Base-by-base conservation (phyloP, 73 alveolate species). In the Symbiodinium natans region DNA sequence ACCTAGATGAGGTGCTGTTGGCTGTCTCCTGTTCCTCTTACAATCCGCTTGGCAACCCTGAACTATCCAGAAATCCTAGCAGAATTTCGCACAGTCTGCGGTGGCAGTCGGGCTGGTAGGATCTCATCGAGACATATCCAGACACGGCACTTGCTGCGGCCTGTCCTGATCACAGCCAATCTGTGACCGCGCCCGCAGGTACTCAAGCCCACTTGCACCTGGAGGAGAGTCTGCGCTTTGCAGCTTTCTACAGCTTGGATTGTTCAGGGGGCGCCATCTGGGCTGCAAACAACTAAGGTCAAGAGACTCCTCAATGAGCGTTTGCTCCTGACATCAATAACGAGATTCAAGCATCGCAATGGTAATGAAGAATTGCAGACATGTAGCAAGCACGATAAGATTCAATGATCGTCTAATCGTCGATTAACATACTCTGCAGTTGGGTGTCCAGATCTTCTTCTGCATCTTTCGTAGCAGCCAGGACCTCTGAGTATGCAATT, bases 151-250 rank as follows among this genome's bases (percentile, higher is more conserved):
- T n/a, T n/a, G n/a, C n/a, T n/a, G 59, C 43, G 19, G 11, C 13
- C 29, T 86, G 38, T 75, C 98, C 98, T 92, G 98, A 77, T 92
- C 98, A 88, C 83, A 33, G 48, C 98, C 98, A 23, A 92, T 92
- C 92, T 92, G 98, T 19, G 98, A 73, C 33, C 98, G 82, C 2
- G 98, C 98, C n/a, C 98, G 98, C 33, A 92, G 83, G 92, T 92
- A 92, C 41, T 73, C 98, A n/a, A 92, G 40, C 19, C 98, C 98
- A 41, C 98, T 92, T 23, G 98, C 89, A 34, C 98, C 98, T 92
- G 34, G 33, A 38, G 34, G 19, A 17, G 59, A 46, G 59, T 46
- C 13, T 13, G 59, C 59, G 13, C 13, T 6, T 9, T 46, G 59
- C 59, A 46, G 59, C 6, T 13, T 13, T 46, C n/a, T n/a, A n/a